These are phyloP conservation scores for Tulasnella sp. DNA, from an alignment of 768 basidiomycete genomes.

Conservation along the genomic window DNA sequence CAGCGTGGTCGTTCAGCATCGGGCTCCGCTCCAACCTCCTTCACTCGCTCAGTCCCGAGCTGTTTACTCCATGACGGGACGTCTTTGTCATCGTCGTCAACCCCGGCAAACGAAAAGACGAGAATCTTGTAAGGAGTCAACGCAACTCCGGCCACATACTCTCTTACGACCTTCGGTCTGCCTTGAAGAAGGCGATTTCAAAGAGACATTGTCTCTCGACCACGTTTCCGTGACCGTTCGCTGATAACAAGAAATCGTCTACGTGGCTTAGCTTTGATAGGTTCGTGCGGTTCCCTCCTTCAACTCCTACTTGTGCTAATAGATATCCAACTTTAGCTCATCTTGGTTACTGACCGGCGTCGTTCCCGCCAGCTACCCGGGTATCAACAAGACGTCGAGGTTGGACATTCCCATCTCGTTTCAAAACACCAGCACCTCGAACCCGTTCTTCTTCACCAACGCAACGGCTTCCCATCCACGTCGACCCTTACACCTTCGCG, in stretches of 20 bases:
- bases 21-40: constrained; percentile 29
- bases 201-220: neutral
- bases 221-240: neutral
- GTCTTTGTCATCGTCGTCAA: constrained; percentile 7
- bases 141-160: neutral
- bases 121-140: neutral
- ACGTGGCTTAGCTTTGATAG: constrained; percentile 7
- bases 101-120: neutral
- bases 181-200: neutral
- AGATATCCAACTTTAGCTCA: neutral
- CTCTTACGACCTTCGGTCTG: constrained; percentile 1
- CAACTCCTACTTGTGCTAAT: neutral
- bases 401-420: too few species aligned
- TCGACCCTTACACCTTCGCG: too few species aligned
- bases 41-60: neutral
- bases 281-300: neutral
- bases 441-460: too few species aligned
- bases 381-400: neutral
- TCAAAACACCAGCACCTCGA: too few species aligned
- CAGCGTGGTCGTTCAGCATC: constrained; percentile 36
- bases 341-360: neutral
- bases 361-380: too few species aligned
- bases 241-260: neutral
- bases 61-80: constrained; percentile 17
- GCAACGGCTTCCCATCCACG: too few species aligned